A percentile compares a stretch with the other conserved stretches of the same genome.
Conservation (phyloP, 148 eudicot species). For the Amaranthus palmeri region DNA sequence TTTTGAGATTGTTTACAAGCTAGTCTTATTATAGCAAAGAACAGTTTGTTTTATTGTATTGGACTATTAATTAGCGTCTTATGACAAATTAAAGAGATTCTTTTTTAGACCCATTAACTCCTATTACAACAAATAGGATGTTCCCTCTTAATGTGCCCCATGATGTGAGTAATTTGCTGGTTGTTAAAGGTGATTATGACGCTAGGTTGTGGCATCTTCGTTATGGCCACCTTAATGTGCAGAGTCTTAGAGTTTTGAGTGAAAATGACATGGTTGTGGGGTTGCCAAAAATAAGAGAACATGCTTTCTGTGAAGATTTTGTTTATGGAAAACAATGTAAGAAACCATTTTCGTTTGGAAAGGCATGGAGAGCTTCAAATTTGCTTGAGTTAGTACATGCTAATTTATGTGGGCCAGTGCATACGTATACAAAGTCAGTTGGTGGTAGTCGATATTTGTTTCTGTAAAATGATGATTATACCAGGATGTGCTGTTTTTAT, state of each 20-base stretch:
- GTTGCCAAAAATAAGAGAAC: not conserved
- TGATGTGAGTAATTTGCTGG: not conserved
- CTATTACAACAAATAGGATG: conserved; percentile 18
- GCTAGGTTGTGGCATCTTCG: not conserved
- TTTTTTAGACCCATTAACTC: too few relatives aligned
- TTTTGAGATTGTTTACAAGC: too few relatives aligned
- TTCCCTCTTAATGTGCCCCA: conserved; percentile 17
- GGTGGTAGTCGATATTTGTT: conserved; percentile 9
- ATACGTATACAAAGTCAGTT: too few relatives aligned
- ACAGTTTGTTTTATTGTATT: too few relatives aligned
- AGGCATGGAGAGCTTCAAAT: not conserved
- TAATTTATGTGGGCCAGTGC: too few relatives aligned
- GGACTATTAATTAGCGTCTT: too few relatives aligned
- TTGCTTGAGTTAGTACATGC: too few relatives aligned
- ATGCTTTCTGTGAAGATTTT: not conserved
- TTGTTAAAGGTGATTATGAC: not conserved
- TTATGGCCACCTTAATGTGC: not conserved
- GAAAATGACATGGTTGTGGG: not conserved
- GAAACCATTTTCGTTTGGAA: not conserved
- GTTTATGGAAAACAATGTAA: not conserved
- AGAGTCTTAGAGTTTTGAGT: not conserved
- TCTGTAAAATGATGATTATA: too few relatives aligned
- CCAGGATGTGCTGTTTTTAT: not conserved
- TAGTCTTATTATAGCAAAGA: too few relatives aligned
- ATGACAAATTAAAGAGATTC: too few relatives aligned